Evolutionary conservation across 2,329 filamentous ascomycete genomes (phyloP), one percentile per base, ranked within the genome.

Genomic region (Calonectria pauciramosa): DNA sequence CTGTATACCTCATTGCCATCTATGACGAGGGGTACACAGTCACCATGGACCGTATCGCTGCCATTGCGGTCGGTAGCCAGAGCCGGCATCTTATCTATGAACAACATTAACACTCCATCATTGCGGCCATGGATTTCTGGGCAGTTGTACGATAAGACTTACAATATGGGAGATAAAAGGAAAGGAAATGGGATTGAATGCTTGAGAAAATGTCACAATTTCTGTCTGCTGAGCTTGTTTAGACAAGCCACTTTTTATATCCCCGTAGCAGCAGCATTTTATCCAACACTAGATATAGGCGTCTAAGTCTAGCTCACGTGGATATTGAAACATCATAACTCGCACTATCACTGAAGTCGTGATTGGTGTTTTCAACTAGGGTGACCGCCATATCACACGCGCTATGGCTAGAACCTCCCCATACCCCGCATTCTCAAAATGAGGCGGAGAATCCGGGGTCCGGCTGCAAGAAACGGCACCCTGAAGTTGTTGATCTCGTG

Each of bases 1-100:
- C 88, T 87, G 9, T 80, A 83, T 68, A 87, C 82, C 73, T 91
- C 88, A 80, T 85, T 82, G 74, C 87, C 87, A 71, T 85, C 81
- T 68, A 89, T 87, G 63, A 88, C 75, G 71, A 88, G 87, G 9
- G 87, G 87, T 23, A 88, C 83, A 14, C 44, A 23, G 34, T 47
- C 59, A 7, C 51, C 41, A 7, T 54, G 49, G 2, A 16, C n/a
- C 3, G 23, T 16, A 6, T 16, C 54, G 11, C 41, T 32, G 36
- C 54, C 52, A 34, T 70, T 60, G 23, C 16, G 1, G 41, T 28
- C 32, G 23, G 30, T 9, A 3, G 60, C 36, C 2, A 23, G 32
- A 18, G 54, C 11, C 34, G 68, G 54, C 68, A 70, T 70, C 11
- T 70, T 63, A n/a, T 41, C 20, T 52, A 23, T 51, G 28, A n/a